phyloP scores from a whole-genome alignment of 179 eudicot genomes.

The Heliamphora pulchella region DNA sequence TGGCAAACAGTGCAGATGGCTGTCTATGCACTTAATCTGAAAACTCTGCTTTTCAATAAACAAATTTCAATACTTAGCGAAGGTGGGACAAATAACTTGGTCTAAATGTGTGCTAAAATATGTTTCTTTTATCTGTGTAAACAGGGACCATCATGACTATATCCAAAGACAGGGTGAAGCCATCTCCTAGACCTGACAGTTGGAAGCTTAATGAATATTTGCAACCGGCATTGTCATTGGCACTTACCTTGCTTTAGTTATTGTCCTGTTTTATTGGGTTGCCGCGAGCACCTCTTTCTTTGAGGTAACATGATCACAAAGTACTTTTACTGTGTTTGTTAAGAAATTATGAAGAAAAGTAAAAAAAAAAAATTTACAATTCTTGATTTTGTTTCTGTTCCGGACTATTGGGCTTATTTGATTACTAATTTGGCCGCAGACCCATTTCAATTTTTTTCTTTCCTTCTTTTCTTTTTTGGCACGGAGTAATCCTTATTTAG shows the following conservation, averaged over 20 bases:
- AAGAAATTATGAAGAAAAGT: not conserved
- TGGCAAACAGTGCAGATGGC: not conserved
- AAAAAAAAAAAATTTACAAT: not conserved
- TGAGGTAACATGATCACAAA: slow-evolving; percentile 31
- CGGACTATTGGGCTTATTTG: not conserved
- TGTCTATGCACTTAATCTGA: not conserved
- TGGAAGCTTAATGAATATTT: slow-evolving; percentile 81
- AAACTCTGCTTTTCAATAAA: not conserved
- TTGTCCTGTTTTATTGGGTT: slow-evolving; percentile 61
- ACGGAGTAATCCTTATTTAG: not conserved
- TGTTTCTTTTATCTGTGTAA: not conserved
- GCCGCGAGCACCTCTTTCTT: slow-evolving; percentile 42
- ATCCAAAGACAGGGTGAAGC: slow-evolving; percentile 63
- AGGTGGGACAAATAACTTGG: not conserved
- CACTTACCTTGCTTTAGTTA: slow-evolving; percentile 63
- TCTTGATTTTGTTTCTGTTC: slow-evolving; percentile 1
- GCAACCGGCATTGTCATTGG: slow-evolving; percentile 64
- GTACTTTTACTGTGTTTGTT: not conserved
- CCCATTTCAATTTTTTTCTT: slow-evolving; percentile 25
- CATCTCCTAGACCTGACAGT: slow-evolving; percentile 72
- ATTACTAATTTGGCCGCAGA: slow-evolving; percentile 27
- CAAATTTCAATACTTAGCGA: not conserved
- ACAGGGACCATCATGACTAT: slow-evolving; percentile 85
- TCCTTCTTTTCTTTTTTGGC: not conserved
- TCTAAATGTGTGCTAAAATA: not conserved